These are phyloP conservation scores for Priceomyces medius DNA, from an alignment of 805 yeast species.

Conservation along the genomic window DNA sequence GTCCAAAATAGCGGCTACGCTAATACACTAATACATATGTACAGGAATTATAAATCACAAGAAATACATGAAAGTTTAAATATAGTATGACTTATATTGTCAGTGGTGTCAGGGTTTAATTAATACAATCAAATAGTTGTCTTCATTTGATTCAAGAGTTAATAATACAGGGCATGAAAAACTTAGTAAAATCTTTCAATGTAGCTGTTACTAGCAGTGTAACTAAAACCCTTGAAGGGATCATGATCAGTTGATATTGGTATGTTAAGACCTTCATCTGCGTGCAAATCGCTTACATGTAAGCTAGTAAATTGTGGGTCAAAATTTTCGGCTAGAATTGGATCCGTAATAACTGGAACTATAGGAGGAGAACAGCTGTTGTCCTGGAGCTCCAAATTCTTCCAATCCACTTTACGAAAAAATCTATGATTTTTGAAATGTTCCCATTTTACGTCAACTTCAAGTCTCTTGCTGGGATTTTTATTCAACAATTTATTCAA, in stretches of 20 bases:
- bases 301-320: slow-evolving; percentile 75
- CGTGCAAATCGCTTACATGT: slow-evolving; percentile 42
- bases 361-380: slow-evolving; percentile 66
- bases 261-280: slow-evolving; percentile 10
- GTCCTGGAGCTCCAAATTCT: slow-evolving; percentile 48
- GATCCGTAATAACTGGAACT: slow-evolving; percentile 77
- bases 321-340: slow-evolving; percentile 81
- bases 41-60: neutral
- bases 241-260: slow-evolving; percentile 3
- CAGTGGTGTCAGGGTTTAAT: too few species aligned
- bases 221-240: slow-evolving; percentile 30
- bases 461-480: slow-evolving; percentile 60
- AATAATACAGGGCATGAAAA: neutral
- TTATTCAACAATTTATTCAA: slow-evolving; percentile 64
- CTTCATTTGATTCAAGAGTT: too few species aligned
- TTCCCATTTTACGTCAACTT: slow-evolving; percentile 54
- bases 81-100: neutral
- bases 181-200: slow-evolving; percentile 19
- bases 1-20: neutral
- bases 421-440: slow-evolving; percentile 64
- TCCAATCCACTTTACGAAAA: slow-evolving; percentile 78
- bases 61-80: neutral
- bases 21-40: neutral
- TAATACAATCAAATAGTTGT: too few species aligned
- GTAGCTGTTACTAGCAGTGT: slow-evolving; percentile 32